Percentiles rank a stretch among this genome's conserved stretches.
phyloP scores from a whole-genome alignment of 2,329 filamentous ascomycete species.

The Neospermospora avenae region DNA sequence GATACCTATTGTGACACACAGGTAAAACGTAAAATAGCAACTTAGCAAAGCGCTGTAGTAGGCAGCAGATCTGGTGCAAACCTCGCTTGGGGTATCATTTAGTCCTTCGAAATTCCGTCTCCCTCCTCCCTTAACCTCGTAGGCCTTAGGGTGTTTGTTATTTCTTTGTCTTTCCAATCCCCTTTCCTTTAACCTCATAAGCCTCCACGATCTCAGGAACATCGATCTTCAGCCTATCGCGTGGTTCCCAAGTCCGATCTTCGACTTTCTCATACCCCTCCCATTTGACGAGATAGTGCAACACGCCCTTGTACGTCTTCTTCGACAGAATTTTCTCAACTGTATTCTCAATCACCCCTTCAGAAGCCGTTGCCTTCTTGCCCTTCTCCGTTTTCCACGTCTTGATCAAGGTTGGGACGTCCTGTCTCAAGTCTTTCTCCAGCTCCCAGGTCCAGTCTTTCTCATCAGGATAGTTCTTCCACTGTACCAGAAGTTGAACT shows the following conservation, averaged over 20 bases:
- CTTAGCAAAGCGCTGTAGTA: not conserved
- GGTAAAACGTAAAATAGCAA: not conserved
- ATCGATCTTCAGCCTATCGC: conserved; percentile 14
- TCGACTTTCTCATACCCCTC: conserved; percentile 17
- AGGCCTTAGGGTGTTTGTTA: too few species aligned
- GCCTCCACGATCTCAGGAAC: conserved; percentile 3
- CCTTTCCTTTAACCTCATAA: not conserved
- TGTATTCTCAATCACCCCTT: conserved; percentile 5
- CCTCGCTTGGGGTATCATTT: not conserved
- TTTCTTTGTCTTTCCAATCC: conserved; percentile 1
- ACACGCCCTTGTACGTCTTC: conserved; percentile 12
- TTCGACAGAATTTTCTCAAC: conserved; percentile 20
- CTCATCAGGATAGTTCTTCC: conserved; percentile 21
- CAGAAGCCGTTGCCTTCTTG: not conserved
- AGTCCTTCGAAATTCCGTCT: conserved; percentile 7
- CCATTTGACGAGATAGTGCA: conserved; percentile 23
- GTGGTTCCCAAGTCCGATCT: conserved; percentile 26
- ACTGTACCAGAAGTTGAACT: conserved; percentile 19
- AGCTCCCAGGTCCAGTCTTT: conserved; percentile 24
- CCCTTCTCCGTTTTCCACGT: conserved; percentile 12
- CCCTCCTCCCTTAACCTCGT: not conserved
- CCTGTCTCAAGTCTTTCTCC: conserved; percentile 8
- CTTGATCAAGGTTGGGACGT: conserved; percentile 15
- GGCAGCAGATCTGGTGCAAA: not conserved
- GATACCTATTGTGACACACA: not conserved